A percentile compares a stretch with the other conserved stretches of the same genome.
phyloP scores from a whole-genome alignment of 2,329 filamentous ascomycete species.

The Diaporthe nobilis region DNA sequence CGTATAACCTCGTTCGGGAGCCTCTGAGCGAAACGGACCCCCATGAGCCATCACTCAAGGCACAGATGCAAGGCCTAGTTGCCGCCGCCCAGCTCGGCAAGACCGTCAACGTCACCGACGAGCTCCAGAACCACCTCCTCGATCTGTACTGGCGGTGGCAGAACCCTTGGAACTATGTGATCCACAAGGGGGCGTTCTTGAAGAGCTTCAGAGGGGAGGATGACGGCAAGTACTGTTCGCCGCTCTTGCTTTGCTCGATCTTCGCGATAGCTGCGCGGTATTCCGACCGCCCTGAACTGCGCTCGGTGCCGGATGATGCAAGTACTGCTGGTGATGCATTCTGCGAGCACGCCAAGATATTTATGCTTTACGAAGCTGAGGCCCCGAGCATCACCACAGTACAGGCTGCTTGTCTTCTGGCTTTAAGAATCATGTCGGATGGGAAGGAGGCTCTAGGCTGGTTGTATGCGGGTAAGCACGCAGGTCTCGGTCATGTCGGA shows the following conservation, averaged over 20 bases:
- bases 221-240: conserved; percentile 43
- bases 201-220: conserved; percentile 40
- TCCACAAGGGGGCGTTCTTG: conserved; percentile 45
- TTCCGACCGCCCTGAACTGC: conserved; percentile 45
- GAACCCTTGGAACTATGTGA: conserved; percentile 48
- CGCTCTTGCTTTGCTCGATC: conserved; percentile 45
- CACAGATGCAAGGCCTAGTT: conserved; percentile 36
- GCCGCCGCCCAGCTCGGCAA: conserved; percentile 41
- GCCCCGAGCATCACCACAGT: conserved; percentile 45
- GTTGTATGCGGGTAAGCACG: conserved; percentile 43
- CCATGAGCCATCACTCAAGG: not conserved
- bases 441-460: conserved; percentile 46
- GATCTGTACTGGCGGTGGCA: conserved; percentile 48
- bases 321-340: conserved; percentile 45
- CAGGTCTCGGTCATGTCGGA: too few species aligned
- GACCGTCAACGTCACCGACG: conserved; percentile 39
- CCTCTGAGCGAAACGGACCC: not conserved
- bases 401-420: conserved; percentile 45
- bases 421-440: conserved; percentile 43
- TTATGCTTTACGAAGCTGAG: conserved; percentile 46
- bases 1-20: conserved; percentile 43
- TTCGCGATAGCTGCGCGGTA: conserved; percentile 46
- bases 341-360: conserved; percentile 44
- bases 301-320: conserved; percentile 42
- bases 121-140: conserved; percentile 47